Evolutionary conservation across 495 filamentous ascomycete species (phyloP).

Genomic region (Penicillium pancosmium): DNA sequence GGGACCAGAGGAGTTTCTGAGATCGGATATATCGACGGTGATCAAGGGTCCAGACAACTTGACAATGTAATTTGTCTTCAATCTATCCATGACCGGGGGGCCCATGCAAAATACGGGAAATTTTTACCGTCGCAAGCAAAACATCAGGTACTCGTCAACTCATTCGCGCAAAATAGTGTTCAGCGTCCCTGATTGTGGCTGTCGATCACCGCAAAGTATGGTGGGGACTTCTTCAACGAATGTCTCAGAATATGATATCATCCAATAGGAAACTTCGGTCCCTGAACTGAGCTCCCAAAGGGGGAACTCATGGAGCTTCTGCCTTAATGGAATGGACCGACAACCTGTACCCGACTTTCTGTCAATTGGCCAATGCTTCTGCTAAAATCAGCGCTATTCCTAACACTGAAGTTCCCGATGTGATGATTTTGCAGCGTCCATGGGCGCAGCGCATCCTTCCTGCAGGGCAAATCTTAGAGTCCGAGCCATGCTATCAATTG

Average conservation of each 20-base stretch:
- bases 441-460: background rate
- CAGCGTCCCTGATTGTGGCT: slow-evolving; percentile 12
- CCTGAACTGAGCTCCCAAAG: slow-evolving; percentile 12
- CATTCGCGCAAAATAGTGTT: slow-evolving; percentile 1
- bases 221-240: slow-evolving; percentile 16
- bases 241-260: slow-evolving; percentile 16
- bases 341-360: background rate
- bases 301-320: background rate
- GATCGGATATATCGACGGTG: slow-evolving; percentile 1
- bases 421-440: background rate
- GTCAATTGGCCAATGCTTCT: slow-evolving; percentile 5
- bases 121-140: background rate
- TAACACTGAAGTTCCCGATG: slow-evolving; percentile 8
- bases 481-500: slow-evolving; percentile 16
- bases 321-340: slow-evolving; percentile 1
- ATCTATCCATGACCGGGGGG: slow-evolving; percentile 9
- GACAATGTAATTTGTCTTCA: background rate
- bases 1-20: slow-evolving; percentile 1
- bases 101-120: background rate
- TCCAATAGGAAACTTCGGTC: slow-evolving; percentile 8
- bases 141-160: background rate
- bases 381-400: slow-evolving; percentile 16
- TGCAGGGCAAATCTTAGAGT: background rate
- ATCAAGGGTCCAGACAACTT: slow-evolving; percentile 4
- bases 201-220: slow-evolving; percentile 16